Conservation (phyloP, 2,329 filamentous ascomycete genomes). For the Verticillium nubilum region DNA sequence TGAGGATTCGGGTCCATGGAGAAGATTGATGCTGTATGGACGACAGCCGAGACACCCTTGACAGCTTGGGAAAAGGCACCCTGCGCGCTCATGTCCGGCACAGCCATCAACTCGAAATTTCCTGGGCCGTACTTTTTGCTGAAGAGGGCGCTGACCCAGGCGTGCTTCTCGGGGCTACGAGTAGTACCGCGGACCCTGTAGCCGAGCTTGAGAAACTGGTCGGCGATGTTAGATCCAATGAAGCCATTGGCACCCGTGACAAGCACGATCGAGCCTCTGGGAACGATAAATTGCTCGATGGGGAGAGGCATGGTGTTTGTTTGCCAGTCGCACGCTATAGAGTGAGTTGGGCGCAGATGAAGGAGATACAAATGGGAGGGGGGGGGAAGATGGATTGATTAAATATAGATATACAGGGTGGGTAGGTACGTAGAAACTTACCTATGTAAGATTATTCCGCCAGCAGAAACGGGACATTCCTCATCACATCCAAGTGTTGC, state of each 20-base stretch:
- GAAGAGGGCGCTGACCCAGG: conserved; percentile 23
- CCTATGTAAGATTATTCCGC: background rate
- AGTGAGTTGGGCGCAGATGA: background rate
- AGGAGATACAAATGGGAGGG: background rate
- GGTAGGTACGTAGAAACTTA: background rate
- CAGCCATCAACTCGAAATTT: conserved; percentile 24
- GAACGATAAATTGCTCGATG: conserved; percentile 5
- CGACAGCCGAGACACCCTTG: conserved; percentile 23
- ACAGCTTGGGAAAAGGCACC: conserved; percentile 20
- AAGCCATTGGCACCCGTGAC: conserved; percentile 36
- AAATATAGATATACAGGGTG: background rate
- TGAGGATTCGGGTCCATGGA: conserved; percentile 23
- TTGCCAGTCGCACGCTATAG: background rate
- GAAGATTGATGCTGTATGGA: conserved; percentile 31
- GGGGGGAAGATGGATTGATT: background rate
- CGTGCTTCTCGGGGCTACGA: conserved; percentile 24
- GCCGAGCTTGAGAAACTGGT: conserved; percentile 30
- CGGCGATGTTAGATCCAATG: conserved; percentile 32
- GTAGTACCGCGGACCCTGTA: conserved; percentile 40
- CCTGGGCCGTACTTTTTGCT: conserved; percentile 25
- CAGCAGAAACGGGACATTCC: background rate
- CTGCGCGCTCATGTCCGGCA: conserved; percentile 25
- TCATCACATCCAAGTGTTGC: background rate
- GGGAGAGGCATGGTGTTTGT: background rate
- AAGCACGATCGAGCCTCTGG: conserved; percentile 26